Evolutionary conservation across 2,329 filamentous ascomycete genomes (phyloP).

Genomic region (Pyrenophora teres): DNA sequence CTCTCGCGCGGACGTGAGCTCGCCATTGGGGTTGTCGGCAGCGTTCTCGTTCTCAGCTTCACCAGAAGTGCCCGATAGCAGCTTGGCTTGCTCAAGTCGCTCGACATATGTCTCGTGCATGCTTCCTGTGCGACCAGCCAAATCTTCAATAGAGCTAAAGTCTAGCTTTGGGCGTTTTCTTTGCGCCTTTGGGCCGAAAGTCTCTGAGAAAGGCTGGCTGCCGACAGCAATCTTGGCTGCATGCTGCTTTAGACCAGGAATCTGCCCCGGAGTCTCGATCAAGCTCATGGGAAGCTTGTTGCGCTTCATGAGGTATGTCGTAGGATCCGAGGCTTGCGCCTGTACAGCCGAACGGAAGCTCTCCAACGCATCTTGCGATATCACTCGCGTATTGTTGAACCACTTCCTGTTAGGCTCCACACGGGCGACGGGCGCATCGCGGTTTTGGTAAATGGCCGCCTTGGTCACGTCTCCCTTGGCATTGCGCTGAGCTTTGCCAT

Average conservation of each 20-base stretch:
- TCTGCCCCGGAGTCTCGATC: slow-evolving; percentile 73
- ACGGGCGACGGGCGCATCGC: slow-evolving; percentile 78
- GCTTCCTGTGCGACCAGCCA: slow-evolving; percentile 78
- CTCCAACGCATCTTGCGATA: slow-evolving; percentile 84
- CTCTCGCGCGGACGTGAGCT: slow-evolving; percentile 54
- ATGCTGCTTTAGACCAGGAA: slow-evolving; percentile 89
- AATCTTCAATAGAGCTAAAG: slow-evolving; percentile 78
- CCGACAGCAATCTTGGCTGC: slow-evolving; percentile 93
- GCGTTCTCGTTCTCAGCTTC: slow-evolving; percentile 56
- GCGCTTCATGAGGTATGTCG: slow-evolving; percentile 91
- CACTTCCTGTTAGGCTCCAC: slow-evolving; percentile 97
- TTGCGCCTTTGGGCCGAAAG: slow-evolving; percentile 92
- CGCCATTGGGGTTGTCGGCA: slow-evolving; percentile 45
- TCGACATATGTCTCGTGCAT: slow-evolving; percentile 83
- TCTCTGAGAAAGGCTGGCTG: slow-evolving; percentile 80
- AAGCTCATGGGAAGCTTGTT: slow-evolving; percentile 97
- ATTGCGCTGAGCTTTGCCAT: slow-evolving; percentile 81
- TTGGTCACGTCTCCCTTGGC: slow-evolving; percentile 82
- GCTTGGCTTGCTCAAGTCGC: slow-evolving; percentile 74
- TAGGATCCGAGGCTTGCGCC: slow-evolving; percentile 86
- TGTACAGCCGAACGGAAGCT: slow-evolving; percentile 91
- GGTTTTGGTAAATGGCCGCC: slow-evolving; percentile 81
- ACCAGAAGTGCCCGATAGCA: slow-evolving; percentile 73
- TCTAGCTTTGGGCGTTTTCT: slow-evolving; percentile 89
- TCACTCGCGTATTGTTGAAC: slow-evolving; percentile 93